Evolutionary conservation across 768 basidiomycete genomes (phyloP), one percentile per base, ranked within the genome.

Genomic region (Naganishia vishniacii): DNA sequence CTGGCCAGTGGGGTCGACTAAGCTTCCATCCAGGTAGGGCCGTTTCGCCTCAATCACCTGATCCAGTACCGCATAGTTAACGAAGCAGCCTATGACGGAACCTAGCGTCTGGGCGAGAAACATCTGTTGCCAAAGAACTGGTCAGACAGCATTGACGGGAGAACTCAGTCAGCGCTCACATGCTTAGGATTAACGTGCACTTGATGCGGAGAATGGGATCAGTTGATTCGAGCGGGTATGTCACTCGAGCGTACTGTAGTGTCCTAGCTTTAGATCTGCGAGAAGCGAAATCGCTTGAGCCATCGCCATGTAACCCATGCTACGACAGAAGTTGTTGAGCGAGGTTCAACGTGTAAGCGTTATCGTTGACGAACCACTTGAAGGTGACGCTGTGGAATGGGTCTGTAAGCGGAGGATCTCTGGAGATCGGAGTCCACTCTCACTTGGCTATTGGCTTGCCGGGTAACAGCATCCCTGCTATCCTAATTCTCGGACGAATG

Each of bases 371-470:
- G 31, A n/a, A 73, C 51, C 75, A 74, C 58, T 75, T 75, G 69
- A 77, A 75, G 0, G 70, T 72, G 9, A 76, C 73, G 47, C 74
- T 77, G 59, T 56, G 53, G 37, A 53, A n/a, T n/a, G n/a, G n/a
- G n/a, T n/a, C n/a, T n/a, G n/a, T n/a, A n/a, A n/a, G n/a, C n/a
- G n/a, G n/a, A n/a, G n/a, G n/a, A n/a, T n/a, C n/a, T n/a, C n/a
- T n/a, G n/a, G n/a, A n/a, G n/a, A n/a, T n/a, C n/a, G n/a, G n/a
- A n/a, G n/a, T n/a, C n/a, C n/a, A n/a, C n/a, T n/a, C 75, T 67
- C 47, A 77, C 75, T 77, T 77, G 31, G 71, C 74, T 47, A 77
- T 77, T 1, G 76, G 76, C 61, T 75, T 77, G 1, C 76, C 76
- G 23, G 76, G 76, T 70, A 74, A 71, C 41, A 77, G 49, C 1